Evolutionary conservation across 2,329 filamentous ascomycete species (phyloP).

Genomic region (Fusarium lyarnte): DNA sequence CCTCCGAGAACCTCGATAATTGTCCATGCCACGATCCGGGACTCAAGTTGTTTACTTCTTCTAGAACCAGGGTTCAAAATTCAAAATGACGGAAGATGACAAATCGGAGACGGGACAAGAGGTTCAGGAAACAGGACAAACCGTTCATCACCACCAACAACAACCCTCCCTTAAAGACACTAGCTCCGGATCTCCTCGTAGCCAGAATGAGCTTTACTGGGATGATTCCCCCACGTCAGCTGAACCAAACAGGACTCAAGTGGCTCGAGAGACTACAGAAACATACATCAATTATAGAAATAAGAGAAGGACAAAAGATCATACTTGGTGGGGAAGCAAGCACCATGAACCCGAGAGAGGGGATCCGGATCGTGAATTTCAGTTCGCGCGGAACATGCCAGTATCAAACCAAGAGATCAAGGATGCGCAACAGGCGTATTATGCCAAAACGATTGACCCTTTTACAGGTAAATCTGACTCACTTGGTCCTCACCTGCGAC

Average conservation of each 20-base stretch:
- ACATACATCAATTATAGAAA: neutral
- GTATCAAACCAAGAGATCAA: conserved; percentile 6
- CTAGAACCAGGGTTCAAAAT: neutral
- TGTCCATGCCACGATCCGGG: neutral
- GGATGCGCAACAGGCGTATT: neutral
- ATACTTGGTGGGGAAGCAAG: conserved; percentile 7
- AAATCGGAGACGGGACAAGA: neutral
- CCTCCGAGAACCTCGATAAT: neutral
- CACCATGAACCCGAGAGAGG: neutral
- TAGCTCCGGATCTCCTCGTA: neutral
- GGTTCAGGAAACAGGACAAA: neutral
- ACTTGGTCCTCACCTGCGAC: conserved; percentile 13
- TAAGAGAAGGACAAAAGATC: neutral
- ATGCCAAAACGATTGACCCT: neutral
- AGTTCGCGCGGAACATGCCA: conserved; percentile 8
- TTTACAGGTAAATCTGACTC: neutral
- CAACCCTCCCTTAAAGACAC: neutral
- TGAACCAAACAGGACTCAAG: neutral
- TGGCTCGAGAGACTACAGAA: neutral
- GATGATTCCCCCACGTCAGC: neutral
- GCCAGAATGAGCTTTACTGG: neutral
- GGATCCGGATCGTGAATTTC: conserved; percentile 16
- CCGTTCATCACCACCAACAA: neutral
- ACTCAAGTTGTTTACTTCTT: neutral
- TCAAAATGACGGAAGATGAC: neutral